Base-by-base conservation (phyloP, 2,329 filamentous ascomycete genomes). In the Cyphellophora attinorum region DNA sequence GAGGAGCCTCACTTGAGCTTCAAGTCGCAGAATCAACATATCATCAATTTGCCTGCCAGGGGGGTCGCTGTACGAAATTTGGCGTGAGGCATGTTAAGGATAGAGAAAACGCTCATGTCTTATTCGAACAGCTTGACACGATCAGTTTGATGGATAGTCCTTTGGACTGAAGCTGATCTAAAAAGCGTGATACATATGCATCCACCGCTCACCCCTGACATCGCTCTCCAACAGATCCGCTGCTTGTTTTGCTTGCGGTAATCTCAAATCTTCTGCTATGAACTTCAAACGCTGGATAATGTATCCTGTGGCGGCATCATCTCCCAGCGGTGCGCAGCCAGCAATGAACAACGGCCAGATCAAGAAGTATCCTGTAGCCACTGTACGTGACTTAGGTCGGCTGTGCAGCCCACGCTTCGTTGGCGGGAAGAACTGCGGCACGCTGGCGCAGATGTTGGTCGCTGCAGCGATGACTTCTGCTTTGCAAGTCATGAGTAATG, bases 141-240 rank as follows among this genome's bases (percentile, higher is more conserved):
- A n/a, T n/a, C n/a, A n/a, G n/a, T n/a, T n/a, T n/a, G n/a, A n/a
- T n/a, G n/a, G n/a, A n/a, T n/a, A n/a, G n/a, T n/a, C n/a, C n/a
- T n/a, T n/a, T n/a, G n/a, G n/a, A n/a, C n/a, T n/a, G n/a, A n/a
- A 27, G n/a, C 23, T 5, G 23, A 27, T 11, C 23, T 27, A 40
- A 25, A 40, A 40, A 12, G 37, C 21, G 34, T 40, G 38, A 23
- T 35, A 12, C 33, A 40, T 40, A 16, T 40, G 38, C 34, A 40
- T 19, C 38, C 33, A 40, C 18, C 33, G 31, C 19, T 40, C 38
- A 17, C 31, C 18, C 5, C 30, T 19, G 23, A 32, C 17, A 6
- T 30, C 38, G 12, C 19, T 18, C 19, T 37, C 27, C 11, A 40
- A 16, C 38, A 40, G 36, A 5, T 25, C 12, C 11, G 29, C 34